Conservation (phyloP, 2,329 filamentous ascomycete genomes). For the Sporothrix pallida region DNA sequence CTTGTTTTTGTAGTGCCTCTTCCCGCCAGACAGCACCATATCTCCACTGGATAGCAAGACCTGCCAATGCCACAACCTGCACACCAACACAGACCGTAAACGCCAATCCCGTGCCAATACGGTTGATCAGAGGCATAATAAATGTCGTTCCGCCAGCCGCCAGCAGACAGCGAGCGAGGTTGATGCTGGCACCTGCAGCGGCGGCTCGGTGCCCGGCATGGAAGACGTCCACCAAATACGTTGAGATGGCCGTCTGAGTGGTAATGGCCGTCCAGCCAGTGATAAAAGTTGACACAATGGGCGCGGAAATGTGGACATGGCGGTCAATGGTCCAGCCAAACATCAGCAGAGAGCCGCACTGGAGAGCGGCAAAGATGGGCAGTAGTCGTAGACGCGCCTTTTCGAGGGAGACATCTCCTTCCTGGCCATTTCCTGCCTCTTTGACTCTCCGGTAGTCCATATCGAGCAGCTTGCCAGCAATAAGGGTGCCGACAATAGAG, state of each 20-base stretch:
- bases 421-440: not conserved
- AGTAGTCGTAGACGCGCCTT: slow-evolving; percentile 57
- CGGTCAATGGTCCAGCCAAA: slow-evolving; percentile 61
- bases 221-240: slow-evolving; percentile 66
- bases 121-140: slow-evolving; percentile 62
- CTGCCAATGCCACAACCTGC: slow-evolving; percentile 54
- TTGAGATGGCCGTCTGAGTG: slow-evolving; percentile 66
- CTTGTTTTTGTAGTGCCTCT: slow-evolving; percentile 24
- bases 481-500: slow-evolving; percentile 54
- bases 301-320: slow-evolving; percentile 55
- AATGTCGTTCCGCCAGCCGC: slow-evolving; percentile 65
- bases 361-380: slow-evolving; percentile 51
- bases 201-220: slow-evolving; percentile 60
- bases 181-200: slow-evolving; percentile 67
- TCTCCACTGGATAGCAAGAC: slow-evolving; percentile 55
- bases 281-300: slow-evolving; percentile 63
- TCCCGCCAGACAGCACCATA: slow-evolving; percentile 57
- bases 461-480: slow-evolving; percentile 62
- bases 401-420: slow-evolving; percentile 58
- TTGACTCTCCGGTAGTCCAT: slow-evolving; percentile 71
- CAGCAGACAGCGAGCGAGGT: slow-evolving; percentile 65
- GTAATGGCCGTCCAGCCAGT: slow-evolving; percentile 64
- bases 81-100: slow-evolving; percentile 63
- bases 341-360: slow-evolving; percentile 54
- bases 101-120: slow-evolving; percentile 64